A percentile compares a stretch with the other conserved stretches of the same genome.
Evolutionary conservation across 306 rosid species (phyloP).

Genomic region (Comarum palustre): DNA sequence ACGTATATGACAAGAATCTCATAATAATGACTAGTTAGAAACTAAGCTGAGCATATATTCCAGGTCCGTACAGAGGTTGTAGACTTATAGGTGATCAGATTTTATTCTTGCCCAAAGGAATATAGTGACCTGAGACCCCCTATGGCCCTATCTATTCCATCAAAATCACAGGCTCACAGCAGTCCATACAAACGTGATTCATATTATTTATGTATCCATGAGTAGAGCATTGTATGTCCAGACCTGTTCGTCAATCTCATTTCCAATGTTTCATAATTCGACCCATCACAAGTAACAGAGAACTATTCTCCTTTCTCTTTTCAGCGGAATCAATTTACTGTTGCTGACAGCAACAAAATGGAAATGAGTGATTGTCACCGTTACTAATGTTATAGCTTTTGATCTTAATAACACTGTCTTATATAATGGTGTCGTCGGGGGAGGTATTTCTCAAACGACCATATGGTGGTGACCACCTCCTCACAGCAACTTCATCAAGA

Average conservation of each 20-base stretch:
- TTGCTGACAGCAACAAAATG: too few relatives aligned
- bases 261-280: background rate
- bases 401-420: too few relatives aligned
- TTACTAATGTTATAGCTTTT: too few relatives aligned
- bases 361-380: too few relatives aligned
- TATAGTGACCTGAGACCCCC: background rate
- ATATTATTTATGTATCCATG: background rate
- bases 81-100: background rate
- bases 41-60: background rate
- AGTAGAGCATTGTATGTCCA: background rate
- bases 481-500: too few relatives aligned
- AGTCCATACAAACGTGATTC: background rate
- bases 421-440: too few relatives aligned
- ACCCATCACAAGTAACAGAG: background rate
- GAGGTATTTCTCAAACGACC: too few relatives aligned
- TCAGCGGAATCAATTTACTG: too few relatives aligned
- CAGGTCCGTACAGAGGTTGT: background rate
- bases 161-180: background rate
- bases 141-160: slow-evolving; percentile 5
- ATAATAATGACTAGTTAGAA: background rate
- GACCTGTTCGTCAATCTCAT: background rate
- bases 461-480: too few relatives aligned
- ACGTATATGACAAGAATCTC: background rate
- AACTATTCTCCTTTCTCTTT: too few relatives aligned
- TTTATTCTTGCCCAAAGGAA: background rate